These are phyloP conservation scores for Pulveroboletus sp. DNA, from an alignment of 768 basidiomycete genomes.

Conservation along the genomic window DNA sequence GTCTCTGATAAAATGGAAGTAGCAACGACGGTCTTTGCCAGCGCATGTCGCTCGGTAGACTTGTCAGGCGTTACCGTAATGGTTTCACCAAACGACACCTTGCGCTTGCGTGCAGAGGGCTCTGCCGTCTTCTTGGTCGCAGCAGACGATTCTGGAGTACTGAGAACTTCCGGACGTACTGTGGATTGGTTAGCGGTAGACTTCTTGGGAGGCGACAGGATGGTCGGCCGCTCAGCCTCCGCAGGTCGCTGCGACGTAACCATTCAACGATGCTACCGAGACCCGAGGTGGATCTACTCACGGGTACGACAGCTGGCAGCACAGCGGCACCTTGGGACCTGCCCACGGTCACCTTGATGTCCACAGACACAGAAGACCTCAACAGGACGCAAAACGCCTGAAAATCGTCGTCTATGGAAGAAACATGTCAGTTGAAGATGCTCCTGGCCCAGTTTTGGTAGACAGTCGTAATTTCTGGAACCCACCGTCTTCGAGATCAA, in stretches of 20 bases:
- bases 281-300: conserved; percentile 6
- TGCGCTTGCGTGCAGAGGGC: conserved; percentile 26
- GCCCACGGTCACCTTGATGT: conserved; percentile 34
- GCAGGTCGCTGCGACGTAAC: neutral
- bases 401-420: conserved; percentile 68
- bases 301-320: neutral
- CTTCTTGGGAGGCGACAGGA: neutral
- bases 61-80: neutral
- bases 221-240: neutral
- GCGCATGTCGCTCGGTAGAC: neutral
- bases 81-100: conserved; percentile 9
- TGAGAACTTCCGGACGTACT: neutral
- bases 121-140: neutral
- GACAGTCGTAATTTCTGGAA: too few relatives aligned
- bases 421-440: neutral
- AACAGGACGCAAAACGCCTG: conserved; percentile 61
- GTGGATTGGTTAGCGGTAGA: neutral
- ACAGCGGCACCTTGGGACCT: neutral
- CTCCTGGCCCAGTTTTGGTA: neutral
- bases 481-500: conserved; percentile 78
- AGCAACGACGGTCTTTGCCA: conserved; percentile 6
- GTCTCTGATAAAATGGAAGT: conserved; percentile 1
- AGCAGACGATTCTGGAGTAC: neutral
- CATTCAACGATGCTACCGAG: neutral
- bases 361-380: conserved; percentile 33